Base-by-base conservation (phyloP, 306 rosid genomes). In the Quercus agrifolia region DNA sequence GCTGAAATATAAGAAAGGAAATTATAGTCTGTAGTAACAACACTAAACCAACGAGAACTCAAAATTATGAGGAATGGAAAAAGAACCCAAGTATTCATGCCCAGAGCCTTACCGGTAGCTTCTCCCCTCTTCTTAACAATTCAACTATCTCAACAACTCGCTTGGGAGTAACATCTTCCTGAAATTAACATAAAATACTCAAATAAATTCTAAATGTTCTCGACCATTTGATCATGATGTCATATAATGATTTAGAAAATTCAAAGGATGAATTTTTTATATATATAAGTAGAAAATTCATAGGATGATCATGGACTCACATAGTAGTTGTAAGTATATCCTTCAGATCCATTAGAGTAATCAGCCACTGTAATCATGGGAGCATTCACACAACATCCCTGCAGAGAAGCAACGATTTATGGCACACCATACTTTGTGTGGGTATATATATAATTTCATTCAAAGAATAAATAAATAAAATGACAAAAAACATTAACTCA, bases 321-420 rank as follows among this genome's bases (percentile, higher is more conserved):
- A 78, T 83, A 96, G 78, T 96, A 96, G 73, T 96, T 96, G 74
- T 96, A 96, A 3, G 97, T 79, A 75, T 96, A 96, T 82, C 96
- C 98, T 87, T 91, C 93, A 0, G 96, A 96, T 83, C 98, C 98
- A 58, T 89, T 93, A 12, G 99, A 96, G 85, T 96, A 96, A 81
- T 96, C 99, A 38, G 98, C 99, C 25, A 96, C 99, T 9, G 99
- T 96, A 74, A 96, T 91, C 99, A 96, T 96, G 56, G 99, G 98
- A 68, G 99, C 99, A 77, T 96, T 96, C 74, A 96, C 99, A 75
- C 98, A 96, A 81, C 90, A 91, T 74, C 99, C 99, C 99, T 96
- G 88, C 86, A 85, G 68, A 75, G 80, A 49, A 82, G 55, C 71
- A 85, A 79, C 30, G 74, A 56, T 56, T 82, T 71, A 74, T 23